Base-by-base conservation (phyloP, 306 rosid genomes). In the Erythrophleum fordii region DNA sequence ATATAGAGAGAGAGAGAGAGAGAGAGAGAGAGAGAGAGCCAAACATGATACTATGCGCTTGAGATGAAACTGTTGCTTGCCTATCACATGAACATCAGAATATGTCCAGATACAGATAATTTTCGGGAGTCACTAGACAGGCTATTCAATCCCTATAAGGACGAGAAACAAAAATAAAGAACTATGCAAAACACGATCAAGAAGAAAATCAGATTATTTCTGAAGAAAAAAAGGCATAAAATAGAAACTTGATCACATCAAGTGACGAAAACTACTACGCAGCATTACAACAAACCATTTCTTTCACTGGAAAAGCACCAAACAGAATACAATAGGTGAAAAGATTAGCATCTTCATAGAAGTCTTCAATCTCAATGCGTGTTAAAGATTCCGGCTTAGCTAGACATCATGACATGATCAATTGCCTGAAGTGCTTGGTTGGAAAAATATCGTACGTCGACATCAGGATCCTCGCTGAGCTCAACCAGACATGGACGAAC, bases 401-500 rank as follows among this genome's bases (percentile, higher is more conserved):
- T 89, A 71, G 94, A 88, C 97, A 94, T 92, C 94, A 92, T 91
- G 20, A 92, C 92, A 72, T 92, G 87, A 82, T 94, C 97, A 75
- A 91, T 89, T 64, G 98, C 87, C 82, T 92, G 97, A 25, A 92
- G 90, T 31, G 97, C 97, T 90, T 94, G 97, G 89, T 84, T 91
- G 66, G 98, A 90, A 8, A 92, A 94, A 81, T 87, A 89, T 53
- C 98, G 93, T 41, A 94, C 98, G 66, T 94, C 98, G 49, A 94
- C 98, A 80, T 94, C 98, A 46, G 98, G 98, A 77, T 94, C 98
- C 87, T 94, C 98, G 5, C 97, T 83, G 48, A 94, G 97, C 88
- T 94, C 98, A 72, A 92, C 93, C 86, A 94, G 81, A 77, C 97
- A 82, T 16, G 98, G 98, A 41, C 98, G 97, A 62, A 94, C 86